A percentile compares a stretch with the other conserved stretches of the same genome.
Conservation (phyloP, 352 stramenopile genomes). For the Globisporangium emineosum region DNA sequence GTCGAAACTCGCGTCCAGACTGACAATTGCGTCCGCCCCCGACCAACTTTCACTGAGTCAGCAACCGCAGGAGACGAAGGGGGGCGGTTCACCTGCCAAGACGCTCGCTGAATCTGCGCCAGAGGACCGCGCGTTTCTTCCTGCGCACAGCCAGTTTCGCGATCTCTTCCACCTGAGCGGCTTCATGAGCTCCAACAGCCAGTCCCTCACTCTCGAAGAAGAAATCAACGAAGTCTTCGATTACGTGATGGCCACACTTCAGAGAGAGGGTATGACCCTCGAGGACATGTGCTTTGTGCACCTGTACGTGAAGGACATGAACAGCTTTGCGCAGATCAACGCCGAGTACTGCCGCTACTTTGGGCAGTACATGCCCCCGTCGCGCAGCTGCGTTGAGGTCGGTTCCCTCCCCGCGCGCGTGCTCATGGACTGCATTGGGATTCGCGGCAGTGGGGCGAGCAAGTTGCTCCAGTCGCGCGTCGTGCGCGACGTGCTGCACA, state of each 20-base stretch:
- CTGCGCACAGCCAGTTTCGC: constrained; percentile 42
- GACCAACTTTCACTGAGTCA: neutral
- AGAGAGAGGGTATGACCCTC: constrained; percentile 48
- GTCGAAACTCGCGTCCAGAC: constrained; percentile 35
- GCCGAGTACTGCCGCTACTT: constrained; percentile 92
- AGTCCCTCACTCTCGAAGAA: constrained; percentile 44
- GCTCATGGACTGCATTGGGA: constrained; percentile 90
- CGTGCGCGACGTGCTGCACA: constrained; percentile 89
- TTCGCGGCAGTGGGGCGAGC: constrained; percentile 64
- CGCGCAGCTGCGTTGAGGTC: constrained; percentile 85
- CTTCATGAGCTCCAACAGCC: constrained; percentile 41
- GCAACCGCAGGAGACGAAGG: neutral
- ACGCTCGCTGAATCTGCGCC: constrained; percentile 17
- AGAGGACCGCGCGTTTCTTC: constrained; percentile 21
- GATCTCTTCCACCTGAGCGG: constrained; percentile 68
- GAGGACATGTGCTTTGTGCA: constrained; percentile 96
- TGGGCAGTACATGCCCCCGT: constrained; percentile 73
- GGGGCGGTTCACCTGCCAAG: neutral
- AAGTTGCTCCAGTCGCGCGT: constrained; percentile 60
- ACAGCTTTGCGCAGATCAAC: constrained; percentile 93
- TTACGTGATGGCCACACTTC: constrained; percentile 31
- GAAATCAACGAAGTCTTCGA: constrained; percentile 61
- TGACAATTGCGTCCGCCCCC: constrained; percentile 16
- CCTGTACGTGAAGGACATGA: constrained; percentile 95
- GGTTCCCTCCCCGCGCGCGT: constrained; percentile 66